Percentiles rank a stretch among this genome's conserved stretches.
phyloP scores from a whole-genome alignment of 2,329 filamentous ascomycete species.

The Dissoconium aciculare region DNA sequence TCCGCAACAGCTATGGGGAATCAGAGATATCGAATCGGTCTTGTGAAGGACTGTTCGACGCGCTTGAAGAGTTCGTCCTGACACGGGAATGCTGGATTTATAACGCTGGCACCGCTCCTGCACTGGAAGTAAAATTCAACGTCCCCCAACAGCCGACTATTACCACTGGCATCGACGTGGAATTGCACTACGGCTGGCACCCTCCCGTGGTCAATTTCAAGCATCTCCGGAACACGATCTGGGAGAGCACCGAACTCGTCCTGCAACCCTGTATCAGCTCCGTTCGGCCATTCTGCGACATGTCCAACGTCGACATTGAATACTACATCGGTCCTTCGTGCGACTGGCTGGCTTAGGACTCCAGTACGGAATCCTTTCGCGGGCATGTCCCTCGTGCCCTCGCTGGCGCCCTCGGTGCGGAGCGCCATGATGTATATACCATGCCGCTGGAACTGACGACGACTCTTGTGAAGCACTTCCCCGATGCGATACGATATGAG shows the following conservation, averaged over 20 bases:
- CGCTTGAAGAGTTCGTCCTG: conserved; percentile 10
- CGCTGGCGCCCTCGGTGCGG: conserved; percentile 10
- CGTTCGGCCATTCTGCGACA: conserved; percentile 4
- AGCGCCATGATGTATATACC: conserved; percentile 14
- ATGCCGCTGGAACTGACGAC: conserved; percentile 13
- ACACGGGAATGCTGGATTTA: conserved; percentile 14
- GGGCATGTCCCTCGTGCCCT: conserved; percentile 10
- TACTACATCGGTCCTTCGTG: conserved; percentile 10
- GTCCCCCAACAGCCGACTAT: not conserved
- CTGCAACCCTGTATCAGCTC: conserved; percentile 8
- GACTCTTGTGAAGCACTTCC: conserved; percentile 9
- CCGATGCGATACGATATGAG: conserved; percentile 11
- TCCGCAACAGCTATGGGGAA: conserved; percentile 1
- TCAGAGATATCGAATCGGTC: conserved; percentile 2
- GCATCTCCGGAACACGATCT: conserved; percentile 12
- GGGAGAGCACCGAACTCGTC: conserved; percentile 9
- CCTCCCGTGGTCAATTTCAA: conserved; percentile 12
- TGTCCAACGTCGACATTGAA: conserved; percentile 6
- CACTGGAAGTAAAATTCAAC: conserved; percentile 12
- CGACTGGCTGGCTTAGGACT: conserved; percentile 12
- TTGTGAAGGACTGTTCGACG: conserved; percentile 5
- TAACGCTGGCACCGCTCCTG: conserved; percentile 5
- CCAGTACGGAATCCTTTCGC: conserved; percentile 7
- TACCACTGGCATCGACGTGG: conserved; percentile 6
- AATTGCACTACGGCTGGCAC: conserved; percentile 12